phyloP scores from a whole-genome alignment of 73 alveolate genomes.

The Tetrahymena borealis region DNA sequence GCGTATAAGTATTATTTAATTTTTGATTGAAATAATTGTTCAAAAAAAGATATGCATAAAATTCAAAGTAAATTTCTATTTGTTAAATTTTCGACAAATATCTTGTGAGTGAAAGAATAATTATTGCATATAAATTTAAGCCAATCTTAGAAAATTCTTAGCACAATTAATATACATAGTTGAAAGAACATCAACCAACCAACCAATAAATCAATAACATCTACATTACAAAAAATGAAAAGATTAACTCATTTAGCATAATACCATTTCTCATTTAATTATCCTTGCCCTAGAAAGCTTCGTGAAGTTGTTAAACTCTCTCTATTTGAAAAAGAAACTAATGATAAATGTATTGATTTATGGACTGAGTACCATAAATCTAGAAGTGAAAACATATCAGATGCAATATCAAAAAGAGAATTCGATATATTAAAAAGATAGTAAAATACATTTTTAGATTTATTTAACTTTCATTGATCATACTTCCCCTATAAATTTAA shows the following conservation, averaged over 20 bases:
- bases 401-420: slow-evolving; percentile 33
- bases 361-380: slow-evolving; percentile 66
- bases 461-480: too few species aligned
- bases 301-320: slow-evolving; percentile 62
- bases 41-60: too few species aligned
- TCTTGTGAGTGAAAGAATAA: background rate
- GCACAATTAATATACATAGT: background rate
- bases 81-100: background rate
- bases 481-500: too few species aligned
- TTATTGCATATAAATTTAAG: background rate
- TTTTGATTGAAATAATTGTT: too few species aligned
- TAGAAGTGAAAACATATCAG: slow-evolving; percentile 49
- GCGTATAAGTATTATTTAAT: too few species aligned
- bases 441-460: background rate
- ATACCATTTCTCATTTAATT: slow-evolving; percentile 49
- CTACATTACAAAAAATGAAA: background rate
- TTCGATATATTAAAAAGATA: slow-evolving; percentile 24
- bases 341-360: slow-evolving; percentile 29
- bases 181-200: too few species aligned
- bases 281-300: slow-evolving; percentile 74
- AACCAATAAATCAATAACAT: background rate
- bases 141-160: slow-evolving; percentile 1
- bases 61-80: background rate
- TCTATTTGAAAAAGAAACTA: slow-evolving; percentile 57
- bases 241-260: slow-evolving; percentile 9